Base-by-base conservation (phyloP, 345 rosid genomes). In the Populus deltoides region DNA sequence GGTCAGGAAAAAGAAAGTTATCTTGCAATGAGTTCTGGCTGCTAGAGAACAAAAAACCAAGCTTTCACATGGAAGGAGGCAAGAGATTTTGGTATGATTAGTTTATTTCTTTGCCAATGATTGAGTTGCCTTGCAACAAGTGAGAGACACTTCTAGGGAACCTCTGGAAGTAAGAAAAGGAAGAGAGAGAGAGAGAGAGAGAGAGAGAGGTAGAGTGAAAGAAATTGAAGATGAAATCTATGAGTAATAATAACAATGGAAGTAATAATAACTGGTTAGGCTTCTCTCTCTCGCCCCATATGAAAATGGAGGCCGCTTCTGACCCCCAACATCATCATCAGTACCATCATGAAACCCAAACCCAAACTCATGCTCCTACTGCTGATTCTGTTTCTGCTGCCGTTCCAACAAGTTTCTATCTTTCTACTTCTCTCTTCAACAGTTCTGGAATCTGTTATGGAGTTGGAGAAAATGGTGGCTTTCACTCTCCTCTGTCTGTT, bases 221-320 rank as follows among this genome's bases (percentile, higher is more conserved):
- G 59, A 38, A 62, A 47, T 81, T 67, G 75, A 49, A 83, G 78
- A 90, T 90, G 98, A 92, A 90, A 88, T 80, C 92, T 75, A 86
- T 87, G 68, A 85, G 85, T 81, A 87, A 83, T 85, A 89, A 89
- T 83, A 92, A 87, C 78, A 70, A 69, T 49, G 76, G 83, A 75
- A 84, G 75, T 70, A 83, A 76, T 74, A 84, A 65, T 47, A 86
- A 85, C 84, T 84, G 96, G 92, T 82, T 93, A 85, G 97, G 92
- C 12, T 95, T 95, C 80, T 91, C 98, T 71, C 82, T 95, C n/a
- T 90, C 99, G 66, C 87, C 96, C 61, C 87, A 90, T 61, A 81
- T 88, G 85, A 89, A 88, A 83, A 90, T 90, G 95, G 91, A 89
- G 81, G 86, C 77, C 69, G 71, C 79, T 67, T 61, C 87, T 67